Evolutionary conservation across 2,329 filamentous ascomycete genomes (phyloP), one percentile per base, ranked within the genome.

Genomic region (Grosmannia clavigera): DNA sequence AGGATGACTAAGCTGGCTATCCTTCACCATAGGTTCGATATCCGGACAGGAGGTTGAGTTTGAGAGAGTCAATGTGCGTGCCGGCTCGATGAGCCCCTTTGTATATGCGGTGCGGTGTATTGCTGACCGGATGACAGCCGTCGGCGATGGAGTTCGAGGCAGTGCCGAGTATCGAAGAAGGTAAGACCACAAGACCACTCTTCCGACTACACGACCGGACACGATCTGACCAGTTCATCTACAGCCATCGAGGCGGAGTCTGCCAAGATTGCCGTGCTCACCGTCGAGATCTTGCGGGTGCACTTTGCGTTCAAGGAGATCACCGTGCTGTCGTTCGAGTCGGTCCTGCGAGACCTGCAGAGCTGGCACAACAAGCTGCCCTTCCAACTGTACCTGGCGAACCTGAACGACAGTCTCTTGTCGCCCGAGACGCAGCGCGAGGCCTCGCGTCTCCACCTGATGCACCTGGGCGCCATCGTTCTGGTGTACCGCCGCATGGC

Each of bases 401-500:
- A 43, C 25, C 50, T 58, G 11, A 25, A 16, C 27, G 14, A 22
- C 33, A 25, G n/a, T 7, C 25, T 1, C 1, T 29, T 64, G 48
- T 25, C 69, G 9, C 63, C 59, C 3, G 55, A 66, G 0, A 51
- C 61, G 3, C 61, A 65, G 1, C 64, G 66, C 11, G 66, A 69
- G 3, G 64, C 68, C 11, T 69, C 65, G 57, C 66, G 71, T 56
- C 63, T 70, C 1, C 70, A 72, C 48, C 65, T 72, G 0, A 64
- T 72, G 1, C 69, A 72, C 48, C 63, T 70, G 4, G 70, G 69
- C 3, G 68, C 69, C 11, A 64, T 66, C 58, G 67, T 72, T 38
- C 66, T 72, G 1, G 61, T 71, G 1, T 71, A 72, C 55, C 68
- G 70, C 3, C 65, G 70, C 19, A 65, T 71, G 40, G 66, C 64